phyloP scores from a whole-genome alignment of 1,284 basidiomycete species.

The Puccinia polysora region DNA sequence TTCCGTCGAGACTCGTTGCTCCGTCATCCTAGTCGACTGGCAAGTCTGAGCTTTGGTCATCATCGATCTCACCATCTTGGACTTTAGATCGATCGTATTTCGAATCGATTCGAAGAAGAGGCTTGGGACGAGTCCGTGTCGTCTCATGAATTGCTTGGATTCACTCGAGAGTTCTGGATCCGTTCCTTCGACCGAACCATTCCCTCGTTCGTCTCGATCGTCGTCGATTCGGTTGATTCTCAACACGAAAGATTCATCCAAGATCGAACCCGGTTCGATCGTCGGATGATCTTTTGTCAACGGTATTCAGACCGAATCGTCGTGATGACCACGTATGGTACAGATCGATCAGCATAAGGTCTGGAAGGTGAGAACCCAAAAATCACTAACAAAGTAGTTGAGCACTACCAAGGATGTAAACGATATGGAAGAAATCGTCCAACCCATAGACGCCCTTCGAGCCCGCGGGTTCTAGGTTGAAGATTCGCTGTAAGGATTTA shows the following conservation, averaged over 20 bases:
- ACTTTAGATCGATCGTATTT: not conserved
- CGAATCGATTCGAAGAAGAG: not conserved
- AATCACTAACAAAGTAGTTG: conserved; percentile 62
- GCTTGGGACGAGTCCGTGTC: not conserved
- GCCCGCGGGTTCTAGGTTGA: conserved; percentile 89
- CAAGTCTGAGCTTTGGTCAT: no score
- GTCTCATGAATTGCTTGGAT: not conserved
- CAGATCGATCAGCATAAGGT: not conserved
- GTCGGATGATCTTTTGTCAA: conserved; percentile 6
- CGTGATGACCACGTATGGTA: no score
- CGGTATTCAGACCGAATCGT: not conserved
- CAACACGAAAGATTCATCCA: not conserved
- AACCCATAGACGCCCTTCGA: conserved; percentile 98
- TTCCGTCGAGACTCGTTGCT: no score
- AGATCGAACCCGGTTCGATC: not conserved
- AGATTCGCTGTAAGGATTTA: conserved; percentile 81
- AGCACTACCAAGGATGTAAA: conserved; percentile 83
- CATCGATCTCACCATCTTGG: not conserved
- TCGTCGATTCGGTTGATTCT: not conserved
- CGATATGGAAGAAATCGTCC: conserved; percentile 68
- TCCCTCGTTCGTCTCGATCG: not conserved
- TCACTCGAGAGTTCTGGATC: no score
- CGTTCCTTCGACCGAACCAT: not conserved
- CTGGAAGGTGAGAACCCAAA: not conserved
- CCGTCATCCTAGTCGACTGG: no score